Conservation (phyloP, 164 flowering plant genomes). For the Houttuynia cordata region DNA sequence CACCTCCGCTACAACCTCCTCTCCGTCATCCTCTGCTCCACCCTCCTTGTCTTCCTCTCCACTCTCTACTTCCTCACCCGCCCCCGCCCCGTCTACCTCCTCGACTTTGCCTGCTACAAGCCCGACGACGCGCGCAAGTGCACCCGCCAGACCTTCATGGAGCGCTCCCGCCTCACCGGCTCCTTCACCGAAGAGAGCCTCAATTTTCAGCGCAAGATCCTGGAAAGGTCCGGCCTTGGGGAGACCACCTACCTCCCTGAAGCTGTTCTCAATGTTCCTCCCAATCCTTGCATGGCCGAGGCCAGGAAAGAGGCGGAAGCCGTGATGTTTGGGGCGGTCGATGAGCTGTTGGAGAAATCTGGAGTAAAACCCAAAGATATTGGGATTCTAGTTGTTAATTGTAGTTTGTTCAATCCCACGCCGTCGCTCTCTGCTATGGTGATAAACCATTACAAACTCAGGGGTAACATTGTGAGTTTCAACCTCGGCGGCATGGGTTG, state of each 20-base stretch:
- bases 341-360: slow-evolving; percentile 47
- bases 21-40: slow-evolving; percentile 40
- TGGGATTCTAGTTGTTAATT: slow-evolving; percentile 55
- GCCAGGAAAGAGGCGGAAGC: slow-evolving; percentile 63
- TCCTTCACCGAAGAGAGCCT: slow-evolving; percentile 38
- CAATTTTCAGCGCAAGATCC: slow-evolving; percentile 49
- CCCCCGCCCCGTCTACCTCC: slow-evolving; percentile 60
- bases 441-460: slow-evolving; percentile 60
- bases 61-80: slow-evolving; percentile 63
- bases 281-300: slow-evolving; percentile 63
- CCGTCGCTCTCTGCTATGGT: slow-evolving; percentile 74
- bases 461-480: slow-evolving; percentile 53
- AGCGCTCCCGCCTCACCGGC: slow-evolving; percentile 29
- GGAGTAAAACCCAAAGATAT: slow-evolving; percentile 47
- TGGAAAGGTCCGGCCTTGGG: slow-evolving; percentile 67
- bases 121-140: slow-evolving; percentile 58
- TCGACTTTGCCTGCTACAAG: slow-evolving; percentile 62
- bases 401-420: slow-evolving; percentile 68
- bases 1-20: slow-evolving; percentile 45
- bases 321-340: slow-evolving; percentile 71
- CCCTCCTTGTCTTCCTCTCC: slow-evolving; percentile 44
- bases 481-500: slow-evolving; percentile 76
- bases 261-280: slow-evolving; percentile 58
- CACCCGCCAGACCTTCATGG: slow-evolving; percentile 51
- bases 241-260: slow-evolving; percentile 56